These are phyloP conservation scores for Cryphonectria japonica DNA, from an alignment of 2,329 filamentous ascomycete genomes.

Conservation along the genomic window DNA sequence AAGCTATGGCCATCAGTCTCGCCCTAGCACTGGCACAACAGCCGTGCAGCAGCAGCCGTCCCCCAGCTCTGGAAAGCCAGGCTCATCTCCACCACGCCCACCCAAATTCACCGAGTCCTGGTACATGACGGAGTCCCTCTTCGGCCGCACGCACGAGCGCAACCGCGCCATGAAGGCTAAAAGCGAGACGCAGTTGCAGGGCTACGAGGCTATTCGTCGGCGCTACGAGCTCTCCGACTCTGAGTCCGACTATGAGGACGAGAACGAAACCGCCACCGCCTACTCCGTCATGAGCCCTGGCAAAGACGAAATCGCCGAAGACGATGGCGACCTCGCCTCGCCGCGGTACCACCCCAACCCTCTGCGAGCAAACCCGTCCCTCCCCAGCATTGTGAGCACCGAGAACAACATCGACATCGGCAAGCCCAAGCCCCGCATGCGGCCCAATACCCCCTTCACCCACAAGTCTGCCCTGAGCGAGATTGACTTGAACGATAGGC, in stretches of 20 bases:
- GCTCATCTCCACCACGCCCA: slow-evolving; percentile 42
- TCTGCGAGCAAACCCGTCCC: slow-evolving; percentile 54
- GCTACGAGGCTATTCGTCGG: slow-evolving; percentile 53
- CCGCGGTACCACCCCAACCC: slow-evolving; percentile 55
- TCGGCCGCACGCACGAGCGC: slow-evolving; percentile 57
- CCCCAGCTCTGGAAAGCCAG: slow-evolving; percentile 27
- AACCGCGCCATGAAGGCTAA: slow-evolving; percentile 46
- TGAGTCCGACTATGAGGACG: slow-evolving; percentile 45
- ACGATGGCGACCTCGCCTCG: slow-evolving; percentile 30
- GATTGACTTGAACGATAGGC: slow-evolving; percentile 49
- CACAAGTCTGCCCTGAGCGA: slow-evolving; percentile 47
- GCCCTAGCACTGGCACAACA: slow-evolving; percentile 35
- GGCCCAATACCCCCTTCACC: slow-evolving; percentile 39
- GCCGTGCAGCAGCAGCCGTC: slow-evolving; percentile 33
- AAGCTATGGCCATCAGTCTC: slow-evolving; percentile 37
- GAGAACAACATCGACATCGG: slow-evolving; percentile 26
- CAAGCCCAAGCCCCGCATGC: slow-evolving; percentile 24
- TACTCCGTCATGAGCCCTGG: slow-evolving; percentile 28
- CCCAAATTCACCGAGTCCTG: slow-evolving; percentile 59
- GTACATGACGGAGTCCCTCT: slow-evolving; percentile 57
- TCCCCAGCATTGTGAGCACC: slow-evolving; percentile 18
- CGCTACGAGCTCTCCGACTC: slow-evolving; percentile 47
- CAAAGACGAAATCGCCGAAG: slow-evolving; percentile 33
- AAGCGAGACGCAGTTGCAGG: slow-evolving; percentile 38
- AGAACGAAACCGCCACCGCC: slow-evolving; percentile 34